These are phyloP conservation scores for Cylindrotheca fusiformis DNA, from an alignment of 108 stramenopile species.

Conservation along the genomic window DNA sequence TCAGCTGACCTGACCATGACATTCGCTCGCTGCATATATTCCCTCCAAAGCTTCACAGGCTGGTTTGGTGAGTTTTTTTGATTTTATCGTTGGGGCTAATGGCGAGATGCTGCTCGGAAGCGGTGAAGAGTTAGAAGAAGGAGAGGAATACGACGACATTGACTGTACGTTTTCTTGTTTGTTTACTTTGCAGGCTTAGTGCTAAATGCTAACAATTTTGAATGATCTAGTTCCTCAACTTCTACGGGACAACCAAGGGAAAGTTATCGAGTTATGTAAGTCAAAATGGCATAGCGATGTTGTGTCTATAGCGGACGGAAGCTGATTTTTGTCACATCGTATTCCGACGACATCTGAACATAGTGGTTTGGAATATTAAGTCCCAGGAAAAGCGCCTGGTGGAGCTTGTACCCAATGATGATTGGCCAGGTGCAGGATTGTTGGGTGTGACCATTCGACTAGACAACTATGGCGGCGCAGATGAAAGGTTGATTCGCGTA, in stretches of 20 bases:
- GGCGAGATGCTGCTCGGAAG: constrained; percentile 69
- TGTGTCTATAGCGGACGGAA: too few species aligned
- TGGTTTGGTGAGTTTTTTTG: constrained; percentile 94
- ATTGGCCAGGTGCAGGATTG: constrained; percentile 93
- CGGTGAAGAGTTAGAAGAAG: constrained; percentile 68
- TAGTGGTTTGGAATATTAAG: constrained; percentile 89
- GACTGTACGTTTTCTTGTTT: constrained; percentile 48
- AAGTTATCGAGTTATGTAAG: constrained; percentile 63
- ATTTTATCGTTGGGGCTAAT: constrained; percentile 91
- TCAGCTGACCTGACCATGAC: not conserved
- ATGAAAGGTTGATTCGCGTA: constrained; percentile 80
- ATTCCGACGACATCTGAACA: constrained; percentile 1
- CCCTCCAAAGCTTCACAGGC: constrained; percentile 49
- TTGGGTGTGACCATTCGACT: constrained; percentile 95
- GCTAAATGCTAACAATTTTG: too few species aligned
- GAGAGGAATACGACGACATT: constrained; percentile 81
- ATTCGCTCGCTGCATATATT: not conserved
- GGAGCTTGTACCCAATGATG: constrained; percentile 70
- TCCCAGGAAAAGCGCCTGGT: constrained; percentile 72
- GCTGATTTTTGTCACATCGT: constrained; percentile 2
- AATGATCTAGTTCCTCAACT: constrained; percentile 35
- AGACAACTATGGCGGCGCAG: constrained; percentile 88
- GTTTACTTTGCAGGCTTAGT: too few species aligned
- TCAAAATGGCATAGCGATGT: too few species aligned
- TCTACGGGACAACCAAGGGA: constrained; percentile 51